Percentiles rank a stretch among this genome's conserved stretches.
phyloP scores from a whole-genome alignment of 1,139 yeast genomes.

The Chernovozyma sophiae-reginae region DNA sequence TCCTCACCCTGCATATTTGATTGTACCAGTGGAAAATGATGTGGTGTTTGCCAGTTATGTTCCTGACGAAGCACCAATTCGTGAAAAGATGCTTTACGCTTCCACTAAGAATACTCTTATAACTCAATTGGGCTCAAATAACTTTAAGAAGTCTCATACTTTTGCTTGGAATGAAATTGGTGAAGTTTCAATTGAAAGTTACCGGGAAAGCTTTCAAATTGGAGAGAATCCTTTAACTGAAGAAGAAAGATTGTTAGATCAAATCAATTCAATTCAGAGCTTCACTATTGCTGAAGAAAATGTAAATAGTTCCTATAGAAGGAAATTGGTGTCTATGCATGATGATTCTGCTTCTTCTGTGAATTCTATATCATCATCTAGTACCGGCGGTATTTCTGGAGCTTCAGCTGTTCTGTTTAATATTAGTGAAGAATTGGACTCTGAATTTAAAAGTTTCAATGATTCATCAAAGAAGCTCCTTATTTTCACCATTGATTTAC shows the following conservation, averaged over 20 bases:
- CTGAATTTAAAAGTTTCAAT: slow-evolving; percentile 16
- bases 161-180: slow-evolving; percentile 54
- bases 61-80: slow-evolving; percentile 81
- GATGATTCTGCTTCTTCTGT: slow-evolving; percentile 4
- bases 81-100: slow-evolving; percentile 90
- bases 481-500: slow-evolving; percentile 29
- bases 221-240: slow-evolving; percentile 50
- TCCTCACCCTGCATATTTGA: slow-evolving; percentile 57
- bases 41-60: slow-evolving; percentile 70
- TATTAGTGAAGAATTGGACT: slow-evolving; percentile 21
- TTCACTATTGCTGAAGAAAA: slow-evolving; percentile 23
- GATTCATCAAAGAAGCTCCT: slow-evolving; percentile 16
- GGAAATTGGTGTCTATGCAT: slow-evolving; percentile 38
- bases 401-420: slow-evolving; percentile 24
- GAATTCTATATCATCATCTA: neutral
- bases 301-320: slow-evolving; percentile 15
- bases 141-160: slow-evolving; percentile 48
- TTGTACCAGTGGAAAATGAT: slow-evolving; percentile 34
- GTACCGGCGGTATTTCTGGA: slow-evolving; percentile 1
- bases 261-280: slow-evolving; percentile 38
- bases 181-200: slow-evolving; percentile 56
- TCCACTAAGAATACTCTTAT: slow-evolving; percentile 76
- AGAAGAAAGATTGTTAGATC: slow-evolving; percentile 52
- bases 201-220: slow-evolving; percentile 30
- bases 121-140: slow-evolving; percentile 65